Evolutionary conservation across 192 early-diverging fungal genomes (phyloP).

Genomic region (Linnemannia zychae): DNA sequence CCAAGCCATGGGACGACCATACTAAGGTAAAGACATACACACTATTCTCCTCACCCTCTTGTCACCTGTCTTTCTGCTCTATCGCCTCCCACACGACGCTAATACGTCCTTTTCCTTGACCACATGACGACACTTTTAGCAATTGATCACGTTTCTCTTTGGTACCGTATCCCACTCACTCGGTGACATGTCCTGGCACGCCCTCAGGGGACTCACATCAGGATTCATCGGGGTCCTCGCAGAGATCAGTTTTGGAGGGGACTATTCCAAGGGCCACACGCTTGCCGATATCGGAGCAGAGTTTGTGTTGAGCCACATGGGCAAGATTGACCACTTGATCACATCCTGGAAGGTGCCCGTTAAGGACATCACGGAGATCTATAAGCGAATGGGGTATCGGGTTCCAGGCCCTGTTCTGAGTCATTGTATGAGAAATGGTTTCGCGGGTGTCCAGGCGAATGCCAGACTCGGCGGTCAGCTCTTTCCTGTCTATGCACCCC

Average conservation of each 20-base stretch:
- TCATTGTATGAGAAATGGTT: slow-evolving; percentile 73
- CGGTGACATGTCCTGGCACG: slow-evolving; percentile 80
- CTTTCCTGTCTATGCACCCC: slow-evolving; percentile 69
- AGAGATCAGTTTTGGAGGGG: slow-evolving; percentile 62
- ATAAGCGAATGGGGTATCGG: slow-evolving; percentile 60
- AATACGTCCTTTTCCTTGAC: not conserved
- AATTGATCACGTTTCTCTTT: slow-evolving; percentile 74
- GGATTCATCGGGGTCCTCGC: slow-evolving; percentile 73
- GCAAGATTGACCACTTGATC: slow-evolving; percentile 42
- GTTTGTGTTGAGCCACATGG: slow-evolving; percentile 64
- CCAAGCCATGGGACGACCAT: slow-evolving; percentile 62
- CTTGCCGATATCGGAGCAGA: slow-evolving; percentile 77
- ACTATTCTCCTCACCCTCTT: not conserved
- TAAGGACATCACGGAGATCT: slow-evolving; percentile 74
- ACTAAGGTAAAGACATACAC: slow-evolving; percentile 49
- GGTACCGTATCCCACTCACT: slow-evolving; percentile 76
- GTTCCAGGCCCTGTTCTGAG: slow-evolving; percentile 56
- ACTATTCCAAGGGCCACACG: slow-evolving; percentile 63
- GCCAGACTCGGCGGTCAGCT: slow-evolving; percentile 67
- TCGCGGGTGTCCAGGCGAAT: slow-evolving; percentile 69
- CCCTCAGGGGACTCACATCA: slow-evolving; percentile 61
- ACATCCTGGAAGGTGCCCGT: slow-evolving; percentile 74
- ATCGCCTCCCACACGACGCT: not conserved
- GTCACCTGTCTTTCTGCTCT: not conserved
- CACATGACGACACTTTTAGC: slow-evolving; percentile 29